Evolutionary conservation across 192 early-diverging fungal species (phyloP), one percentile per base, ranked within the genome.

Genomic region (Neocallimastix lanati): DNA sequence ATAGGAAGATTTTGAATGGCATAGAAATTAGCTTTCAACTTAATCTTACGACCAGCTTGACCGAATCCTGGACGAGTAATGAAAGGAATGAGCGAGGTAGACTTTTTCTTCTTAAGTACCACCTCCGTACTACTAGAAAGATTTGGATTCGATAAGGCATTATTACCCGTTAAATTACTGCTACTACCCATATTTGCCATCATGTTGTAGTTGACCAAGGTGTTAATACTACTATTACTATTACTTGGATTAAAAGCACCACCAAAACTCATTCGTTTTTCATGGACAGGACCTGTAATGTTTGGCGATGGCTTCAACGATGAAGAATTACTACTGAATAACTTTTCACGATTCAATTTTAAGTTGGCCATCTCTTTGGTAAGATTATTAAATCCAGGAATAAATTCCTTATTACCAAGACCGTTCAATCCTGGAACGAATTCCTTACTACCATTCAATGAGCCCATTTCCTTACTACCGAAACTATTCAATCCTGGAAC

Each of bases 1-100:
- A 88, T 82, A 11, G 92, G 90, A 18, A 93, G 88, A 28, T 86
- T 85, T 29, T 82, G 84, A 33, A 98, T 83, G 77, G 93, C 90
- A 81, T 95, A 94, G 81, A 93, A 94, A 84, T 98, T 98, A 29
- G 87, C 85, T 0, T 85, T 77, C 11, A 94, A 86, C 80, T 16
- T 86, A 80, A 16, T 88, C 83, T 82, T 88, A 85, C 79, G 86
- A 88, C 15, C 77, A 14, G 27, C 87, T 78, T 27, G 86, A 76
- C 87, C 87, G 27, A 84, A 76, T 27, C 77, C 82, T 28, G 87
- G 87, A 28, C 87, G 85, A 4, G 38, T 36, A 5, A 84, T 83
- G 77, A 86, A 88, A 21, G 40, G 16, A 50, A 50, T 50, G 16
- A 33, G 3, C 4, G 40, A 14, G 1, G 16, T 4, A 21, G 40